Evolutionary conservation across 176 grass and related monocot species (phyloP), one percentile per base, ranked within the genome.

Genomic region (Aechmea fasciata): DNA sequence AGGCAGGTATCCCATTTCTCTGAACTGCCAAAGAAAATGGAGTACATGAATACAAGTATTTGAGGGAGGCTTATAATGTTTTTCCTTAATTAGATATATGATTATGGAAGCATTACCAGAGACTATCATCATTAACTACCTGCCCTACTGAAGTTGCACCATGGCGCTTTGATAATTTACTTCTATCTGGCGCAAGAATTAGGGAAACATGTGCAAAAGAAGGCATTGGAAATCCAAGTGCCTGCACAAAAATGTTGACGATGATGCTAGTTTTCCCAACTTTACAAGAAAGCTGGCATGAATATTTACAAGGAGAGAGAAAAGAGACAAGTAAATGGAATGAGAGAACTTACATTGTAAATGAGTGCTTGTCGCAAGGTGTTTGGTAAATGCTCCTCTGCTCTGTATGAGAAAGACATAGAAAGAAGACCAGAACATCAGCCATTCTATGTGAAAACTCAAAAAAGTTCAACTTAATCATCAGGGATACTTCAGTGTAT

Each of bases 371-470:
- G 94, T 11, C 89, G 81, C 70, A 97, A 75, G 73, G 94, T 97
- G 63, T 97, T 97, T 87, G 94, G 89, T 75, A 97, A 87, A 83
- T 97, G 94, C 74, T 97, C 94, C 73, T 97, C 94, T 41, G 94
- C 89, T 77, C 94, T 97, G 83, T 48, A 51, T 55, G 29, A 49
- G 23, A 71, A 1, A 19, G 66, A 89, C 52, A 0, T 65, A 22
- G 13, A 67, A 3, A 33, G 11, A 65, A 82, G 18, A 15, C 50
- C 29, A 19, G 50, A 18, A 26, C 9, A 67, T 49, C 19, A 25
- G 57, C 25, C 10, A 26, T 28, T 73, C 11, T 17, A 69, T 48
- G 66, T 68, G 17, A 25, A 87, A 66, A 13, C 18, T 18, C 53
- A 57, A 57, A 57, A 13, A 7, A 5, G 17, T 2, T 57, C 9